phyloP scores from a whole-genome alignment of 2,329 filamentous ascomycete genomes.

The Fusarium papillatum region DNA sequence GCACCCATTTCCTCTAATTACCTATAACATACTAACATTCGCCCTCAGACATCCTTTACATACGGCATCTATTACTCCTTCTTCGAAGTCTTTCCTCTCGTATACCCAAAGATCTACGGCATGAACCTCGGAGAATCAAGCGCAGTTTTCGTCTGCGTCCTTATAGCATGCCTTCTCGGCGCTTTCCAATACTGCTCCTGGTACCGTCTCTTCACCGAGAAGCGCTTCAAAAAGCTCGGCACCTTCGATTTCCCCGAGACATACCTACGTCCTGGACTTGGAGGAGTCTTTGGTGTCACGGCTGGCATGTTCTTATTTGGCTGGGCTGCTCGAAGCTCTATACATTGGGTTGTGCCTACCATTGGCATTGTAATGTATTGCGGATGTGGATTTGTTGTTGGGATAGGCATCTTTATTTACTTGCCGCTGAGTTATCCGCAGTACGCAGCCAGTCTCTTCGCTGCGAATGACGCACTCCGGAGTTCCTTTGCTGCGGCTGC shows the following conservation, averaged over 20 bases:
- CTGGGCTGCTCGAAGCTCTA: not conserved
- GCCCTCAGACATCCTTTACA: not conserved
- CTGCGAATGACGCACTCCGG: not conserved
- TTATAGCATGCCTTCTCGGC: not conserved
- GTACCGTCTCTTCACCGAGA: not conserved
- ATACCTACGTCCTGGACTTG: not conserved
- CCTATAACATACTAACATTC: not conserved
- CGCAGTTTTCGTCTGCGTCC: not conserved
- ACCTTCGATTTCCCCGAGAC: not conserved
- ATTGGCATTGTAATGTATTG: not conserved
- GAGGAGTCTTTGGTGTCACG: not conserved
- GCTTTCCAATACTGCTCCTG: not conserved
- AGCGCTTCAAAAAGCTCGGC: not conserved
- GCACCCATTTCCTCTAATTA: not conserved
- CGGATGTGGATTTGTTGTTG: not conserved
- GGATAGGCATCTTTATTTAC: not conserved
- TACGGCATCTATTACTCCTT: not conserved
- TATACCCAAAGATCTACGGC: not conserved
- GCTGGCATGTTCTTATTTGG: not conserved
- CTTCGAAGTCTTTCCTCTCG: not conserved
- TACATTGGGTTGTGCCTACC: not conserved
- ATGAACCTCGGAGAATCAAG: not conserved
- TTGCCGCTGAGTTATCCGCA: not conserved
- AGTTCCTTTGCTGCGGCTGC: not conserved
- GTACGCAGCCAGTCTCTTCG: not conserved